These are phyloP conservation scores for Scedosporium boydii DNA, from an alignment of 2,329 filamentous ascomycete genomes.

Conservation along the genomic window DNA sequence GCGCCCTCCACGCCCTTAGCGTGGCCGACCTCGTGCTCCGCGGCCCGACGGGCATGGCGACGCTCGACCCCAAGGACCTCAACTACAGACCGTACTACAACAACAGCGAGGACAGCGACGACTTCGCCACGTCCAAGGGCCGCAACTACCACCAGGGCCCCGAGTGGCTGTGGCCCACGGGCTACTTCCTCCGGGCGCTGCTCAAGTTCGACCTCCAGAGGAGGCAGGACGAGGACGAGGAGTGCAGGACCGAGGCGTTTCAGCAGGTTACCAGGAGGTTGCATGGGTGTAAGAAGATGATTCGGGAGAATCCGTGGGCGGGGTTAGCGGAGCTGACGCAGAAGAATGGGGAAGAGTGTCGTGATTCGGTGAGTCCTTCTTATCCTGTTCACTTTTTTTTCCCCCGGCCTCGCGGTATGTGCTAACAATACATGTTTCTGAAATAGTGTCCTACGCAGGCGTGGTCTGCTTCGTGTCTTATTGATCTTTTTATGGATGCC, in stretches of 20 bases:
- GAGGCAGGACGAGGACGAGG: conserved; percentile 26
- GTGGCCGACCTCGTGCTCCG: conserved; percentile 71
- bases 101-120: conserved; percentile 85
- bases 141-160: conserved; percentile 97
- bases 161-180: conserved; percentile 96
- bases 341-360: conserved; percentile 73
- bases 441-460: conserved; percentile 81
- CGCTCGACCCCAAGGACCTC: conserved; percentile 80
- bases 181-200: conserved; percentile 86
- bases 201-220: conserved; percentile 81
- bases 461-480: conserved; percentile 89
- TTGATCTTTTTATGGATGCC: conserved; percentile 94
- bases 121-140: conserved; percentile 88
- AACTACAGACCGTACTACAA: conserved; percentile 94
- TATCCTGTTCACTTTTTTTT: not conserved
- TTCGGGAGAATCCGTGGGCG: conserved; percentile 74
- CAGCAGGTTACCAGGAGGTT: conserved; percentile 86
- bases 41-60: conserved; percentile 90
- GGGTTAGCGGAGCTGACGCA: conserved; percentile 90
- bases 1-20: conserved; percentile 72
- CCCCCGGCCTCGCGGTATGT: conserved; percentile 7
- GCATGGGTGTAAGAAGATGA: conserved; percentile 74
- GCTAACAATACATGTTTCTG: not conserved
- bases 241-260: conserved; percentile 77
- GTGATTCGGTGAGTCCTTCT: conserved; percentile 65